Conservation (phyloP, 768 basidiomycete species). For the Kwoniella bestiolae region DNA sequence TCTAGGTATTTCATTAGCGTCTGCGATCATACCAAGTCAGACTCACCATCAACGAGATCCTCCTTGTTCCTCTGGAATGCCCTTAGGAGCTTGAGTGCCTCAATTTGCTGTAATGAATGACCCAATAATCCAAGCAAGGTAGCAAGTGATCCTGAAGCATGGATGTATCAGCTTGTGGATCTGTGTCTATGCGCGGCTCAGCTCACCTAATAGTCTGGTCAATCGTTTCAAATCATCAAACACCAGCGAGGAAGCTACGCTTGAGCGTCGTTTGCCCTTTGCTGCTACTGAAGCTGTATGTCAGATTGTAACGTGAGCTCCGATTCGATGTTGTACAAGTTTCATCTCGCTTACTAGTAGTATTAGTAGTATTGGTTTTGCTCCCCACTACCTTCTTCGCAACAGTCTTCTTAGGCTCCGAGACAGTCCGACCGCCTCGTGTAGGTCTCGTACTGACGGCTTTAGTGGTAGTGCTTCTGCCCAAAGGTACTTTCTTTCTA, state of each 20-base stretch:
- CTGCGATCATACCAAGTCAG: not conserved
- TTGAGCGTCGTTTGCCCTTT: slow-evolving; percentile 20
- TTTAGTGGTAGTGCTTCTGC: slow-evolving; percentile 22
- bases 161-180: too few species aligned
- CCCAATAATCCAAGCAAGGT: slow-evolving; percentile 73
- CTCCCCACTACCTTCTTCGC: not conserved
- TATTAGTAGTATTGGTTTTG: slow-evolving; percentile 1
- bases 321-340: too few species aligned
- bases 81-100: slow-evolving; percentile 68
- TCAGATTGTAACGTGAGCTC: too few species aligned
- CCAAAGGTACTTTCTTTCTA: slow-evolving; percentile 21
- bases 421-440: slow-evolving; percentile 5
- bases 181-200: too few species aligned
- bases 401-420: slow-evolving; percentile 14
- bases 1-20: slow-evolving; percentile 60
- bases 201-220: slow-evolving; percentile 37
- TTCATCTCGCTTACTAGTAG: too few species aligned
- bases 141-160: slow-evolving; percentile 50
- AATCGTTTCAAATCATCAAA: slow-evolving; percentile 38
- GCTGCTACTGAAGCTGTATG: not conserved
- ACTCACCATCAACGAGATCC: slow-evolving; percentile 62
- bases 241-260: slow-evolving; percentile 2
- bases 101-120: slow-evolving; percentile 69
- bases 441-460: slow-evolving; percentile 24
- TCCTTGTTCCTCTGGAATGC: slow-evolving; percentile 65